Evolutionary conservation across 768 basidiomycete genomes (phyloP).

Genomic region (Pleurotus cornucopiae): DNA sequence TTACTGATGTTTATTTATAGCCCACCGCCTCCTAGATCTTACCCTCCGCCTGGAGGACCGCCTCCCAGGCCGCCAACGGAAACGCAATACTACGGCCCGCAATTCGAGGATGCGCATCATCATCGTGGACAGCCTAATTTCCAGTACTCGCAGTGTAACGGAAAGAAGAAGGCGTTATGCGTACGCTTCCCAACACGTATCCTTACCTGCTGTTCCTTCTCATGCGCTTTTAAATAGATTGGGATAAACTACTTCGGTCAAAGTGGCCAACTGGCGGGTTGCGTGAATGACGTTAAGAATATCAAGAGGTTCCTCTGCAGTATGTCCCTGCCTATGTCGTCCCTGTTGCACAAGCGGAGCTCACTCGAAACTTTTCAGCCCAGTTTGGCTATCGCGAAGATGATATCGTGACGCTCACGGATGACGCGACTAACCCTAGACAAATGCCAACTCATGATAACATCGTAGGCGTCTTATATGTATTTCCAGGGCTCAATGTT

Average conservation of each 20-base stretch:
- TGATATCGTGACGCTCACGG: conserved; percentile 85
- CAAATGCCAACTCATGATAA: conserved; percentile 75
- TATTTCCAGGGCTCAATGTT: neutral
- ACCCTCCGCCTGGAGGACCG: conserved; percentile 30
- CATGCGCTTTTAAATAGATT: conserved; percentile 41
- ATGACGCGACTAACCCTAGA: conserved; percentile 61
- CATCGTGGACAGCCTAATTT: conserved; percentile 59
- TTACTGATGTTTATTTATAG: conserved; percentile 7
- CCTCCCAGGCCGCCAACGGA: conserved; percentile 52
- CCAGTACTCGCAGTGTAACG: conserved; percentile 87
- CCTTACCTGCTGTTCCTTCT: no score
- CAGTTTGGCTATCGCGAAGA: conserved; percentile 65
- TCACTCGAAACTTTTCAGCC: conserved; percentile 25
- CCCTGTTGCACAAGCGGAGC: neutral
- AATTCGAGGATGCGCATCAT: conserved; percentile 41
- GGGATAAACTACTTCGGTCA: conserved; percentile 86
- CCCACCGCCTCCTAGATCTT: conserved; percentile 13
- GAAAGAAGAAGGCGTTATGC: conserved; percentile 83
- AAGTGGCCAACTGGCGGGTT: conserved; percentile 67
- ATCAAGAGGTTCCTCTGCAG: conserved; percentile 72
- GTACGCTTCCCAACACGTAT: conserved; percentile 37
- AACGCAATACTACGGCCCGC: conserved; percentile 62
- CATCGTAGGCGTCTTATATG: conserved; percentile 46
- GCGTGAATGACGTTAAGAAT: conserved; percentile 89
- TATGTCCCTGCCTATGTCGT: conserved; percentile 27